Percentiles rank a stretch among this genome's conserved stretches.
These are phyloP conservation scores for Microdochium nivale DNA, from an alignment of 2,329 filamentous ascomycete species.

Conservation along the genomic window DNA sequence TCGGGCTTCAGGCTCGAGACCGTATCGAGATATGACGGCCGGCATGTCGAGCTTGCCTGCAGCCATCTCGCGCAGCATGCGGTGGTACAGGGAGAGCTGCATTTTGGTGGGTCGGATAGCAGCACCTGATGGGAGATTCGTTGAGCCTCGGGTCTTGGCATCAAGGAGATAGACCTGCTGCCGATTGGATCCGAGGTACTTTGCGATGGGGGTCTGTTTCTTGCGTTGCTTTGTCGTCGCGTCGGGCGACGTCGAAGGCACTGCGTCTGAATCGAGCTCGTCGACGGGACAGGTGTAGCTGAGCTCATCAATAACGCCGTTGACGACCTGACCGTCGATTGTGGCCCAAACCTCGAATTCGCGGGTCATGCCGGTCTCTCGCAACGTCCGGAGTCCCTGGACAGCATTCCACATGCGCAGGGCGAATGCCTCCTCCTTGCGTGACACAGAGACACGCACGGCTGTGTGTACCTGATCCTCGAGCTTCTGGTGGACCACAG, in stretches of 20 bases:
- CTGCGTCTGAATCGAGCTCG: conserved; percentile 50
- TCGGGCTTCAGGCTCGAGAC: conserved; percentile 50
- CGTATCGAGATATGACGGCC: conserved; percentile 62
- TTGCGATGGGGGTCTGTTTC: conserved; percentile 28
- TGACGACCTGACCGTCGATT: conserved; percentile 73
- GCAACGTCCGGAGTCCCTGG: conserved; percentile 68
- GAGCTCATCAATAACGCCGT: conserved; percentile 83
- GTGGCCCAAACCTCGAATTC: conserved; percentile 82
- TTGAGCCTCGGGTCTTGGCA: conserved; percentile 71
- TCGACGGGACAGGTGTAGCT: conserved; percentile 69
- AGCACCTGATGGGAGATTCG: conserved; percentile 54
- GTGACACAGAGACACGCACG: conserved; percentile 62
- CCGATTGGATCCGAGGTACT: conserved; percentile 25
- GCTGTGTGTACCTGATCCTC: conserved; percentile 79
- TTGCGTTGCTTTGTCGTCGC: conserved; percentile 5
- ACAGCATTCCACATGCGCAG: conserved; percentile 85
- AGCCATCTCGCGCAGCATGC: conserved; percentile 70
- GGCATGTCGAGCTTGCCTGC: conserved; percentile 61
- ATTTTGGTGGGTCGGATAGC: conserved; percentile 69
- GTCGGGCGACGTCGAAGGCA: conserved; percentile 19
- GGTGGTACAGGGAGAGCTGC: conserved; percentile 85
- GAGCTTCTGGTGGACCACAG: conserved; percentile 69
- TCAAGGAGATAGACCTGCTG: conserved; percentile 67
- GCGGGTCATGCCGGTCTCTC: conserved; percentile 62
- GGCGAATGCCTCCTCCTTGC: conserved; percentile 75